Evolutionary conservation across 257 asterid genomes (phyloP).

Genomic region (Rauvolfia tetraphylla): DNA sequence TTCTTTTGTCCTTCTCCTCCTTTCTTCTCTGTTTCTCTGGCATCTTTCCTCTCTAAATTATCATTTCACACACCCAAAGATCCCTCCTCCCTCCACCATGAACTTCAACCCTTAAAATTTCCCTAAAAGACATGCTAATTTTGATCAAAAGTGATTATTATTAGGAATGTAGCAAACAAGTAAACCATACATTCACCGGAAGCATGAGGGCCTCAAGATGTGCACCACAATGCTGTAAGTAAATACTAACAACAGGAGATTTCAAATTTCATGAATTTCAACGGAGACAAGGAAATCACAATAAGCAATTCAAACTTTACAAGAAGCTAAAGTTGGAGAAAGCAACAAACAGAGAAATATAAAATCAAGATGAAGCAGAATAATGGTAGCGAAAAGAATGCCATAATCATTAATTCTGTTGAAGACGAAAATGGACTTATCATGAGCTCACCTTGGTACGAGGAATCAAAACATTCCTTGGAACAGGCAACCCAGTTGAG

Average conservation of each 20-base stretch:
- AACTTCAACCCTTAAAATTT: too few species aligned
- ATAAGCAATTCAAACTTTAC: neutral
- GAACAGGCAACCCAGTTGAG: slow-evolving; percentile 70
- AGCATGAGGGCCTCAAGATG: too few species aligned
- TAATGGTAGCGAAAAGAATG: neutral
- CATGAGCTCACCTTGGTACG: slow-evolving; percentile 72
- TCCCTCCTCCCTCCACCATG: too few species aligned
- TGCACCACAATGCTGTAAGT: too few species aligned
- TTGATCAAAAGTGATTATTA: too few species aligned
- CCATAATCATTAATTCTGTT: neutral
- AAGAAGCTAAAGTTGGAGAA: neutral
- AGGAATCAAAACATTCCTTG: slow-evolving; percentile 88
- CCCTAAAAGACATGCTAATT: too few species aligned
- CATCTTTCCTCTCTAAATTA: too few species aligned
- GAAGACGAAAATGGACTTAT: neutral
- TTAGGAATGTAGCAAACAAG: too few species aligned
- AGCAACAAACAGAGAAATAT: neutral
- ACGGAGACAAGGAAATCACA: neutral
- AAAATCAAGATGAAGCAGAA: neutral
- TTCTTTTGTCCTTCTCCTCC: too few species aligned
- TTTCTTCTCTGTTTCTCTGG: too few species aligned
- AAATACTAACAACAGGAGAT: neutral
- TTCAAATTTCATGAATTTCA: neutral
- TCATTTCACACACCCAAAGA: too few species aligned
- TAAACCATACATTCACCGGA: too few species aligned